These are phyloP conservation scores for Mycena maculata DNA, from an alignment of 768 basidiomycete genomes.

Conservation along the genomic window DNA sequence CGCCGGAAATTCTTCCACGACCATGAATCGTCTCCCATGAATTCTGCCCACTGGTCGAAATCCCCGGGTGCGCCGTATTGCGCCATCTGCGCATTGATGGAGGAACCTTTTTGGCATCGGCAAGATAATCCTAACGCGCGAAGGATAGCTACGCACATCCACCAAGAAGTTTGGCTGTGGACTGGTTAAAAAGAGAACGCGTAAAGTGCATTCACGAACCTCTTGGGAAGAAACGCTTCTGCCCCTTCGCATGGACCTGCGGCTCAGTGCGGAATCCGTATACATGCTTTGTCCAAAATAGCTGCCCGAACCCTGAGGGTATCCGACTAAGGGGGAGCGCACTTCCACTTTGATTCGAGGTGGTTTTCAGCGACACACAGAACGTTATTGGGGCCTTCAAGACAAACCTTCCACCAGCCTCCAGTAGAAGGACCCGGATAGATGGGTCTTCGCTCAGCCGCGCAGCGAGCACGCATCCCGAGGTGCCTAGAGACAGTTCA, in stretches of 20 bases:
- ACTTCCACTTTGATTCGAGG: conserved; percentile 51
- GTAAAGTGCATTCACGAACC: conserved; percentile 49
- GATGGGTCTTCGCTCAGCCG: conserved; percentile 67
- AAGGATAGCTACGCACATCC: conserved; percentile 61
- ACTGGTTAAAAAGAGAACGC: neutral
- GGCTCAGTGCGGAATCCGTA: conserved; percentile 69
- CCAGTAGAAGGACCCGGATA: conserved; percentile 66
- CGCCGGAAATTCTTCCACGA: conserved; percentile 64
- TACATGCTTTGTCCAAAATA: conserved; percentile 62
- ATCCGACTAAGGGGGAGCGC: conserved; percentile 53
- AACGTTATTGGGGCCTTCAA: too few relatives aligned
- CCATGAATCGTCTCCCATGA: conserved; percentile 70
- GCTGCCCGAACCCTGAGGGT: conserved; percentile 54
- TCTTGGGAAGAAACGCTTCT: conserved; percentile 71
- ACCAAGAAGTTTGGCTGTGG: conserved; percentile 72
- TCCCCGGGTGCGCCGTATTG: conserved; percentile 79
- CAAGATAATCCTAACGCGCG: neutral
- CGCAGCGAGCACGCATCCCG: conserved; percentile 71
- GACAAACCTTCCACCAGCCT: conserved; percentile 77
- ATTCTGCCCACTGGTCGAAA: conserved; percentile 73
- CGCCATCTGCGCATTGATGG: conserved; percentile 75
- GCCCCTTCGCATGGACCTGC: conserved; percentile 60
- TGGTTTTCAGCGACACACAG: neutral
- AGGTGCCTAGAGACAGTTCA: conserved; percentile 56
- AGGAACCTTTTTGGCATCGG: conserved; percentile 56